phyloP scores from a whole-genome alignment of 2,329 filamentous ascomycete genomes.

The Pseudogymnoascus sp. region DNA sequence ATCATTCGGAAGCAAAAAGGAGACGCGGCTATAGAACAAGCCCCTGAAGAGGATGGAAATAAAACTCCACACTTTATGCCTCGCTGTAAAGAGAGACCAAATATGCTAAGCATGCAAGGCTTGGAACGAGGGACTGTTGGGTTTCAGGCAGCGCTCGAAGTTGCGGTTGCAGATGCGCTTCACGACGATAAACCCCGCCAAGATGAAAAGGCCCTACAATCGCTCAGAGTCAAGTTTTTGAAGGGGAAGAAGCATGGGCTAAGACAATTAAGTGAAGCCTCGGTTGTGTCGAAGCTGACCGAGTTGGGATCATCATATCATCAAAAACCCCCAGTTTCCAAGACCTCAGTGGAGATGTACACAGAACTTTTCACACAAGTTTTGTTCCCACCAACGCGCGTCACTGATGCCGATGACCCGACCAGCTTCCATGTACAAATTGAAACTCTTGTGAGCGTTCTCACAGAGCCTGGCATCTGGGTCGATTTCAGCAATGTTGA shows the following conservation, averaged over 20 bases:
- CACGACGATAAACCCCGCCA: constrained; percentile 49
- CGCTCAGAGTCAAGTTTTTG: constrained; percentile 22
- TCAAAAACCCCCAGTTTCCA: constrained; percentile 38
- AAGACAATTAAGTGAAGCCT: constrained; percentile 48
- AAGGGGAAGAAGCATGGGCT: constrained; percentile 34
- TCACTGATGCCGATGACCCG: constrained; percentile 50
- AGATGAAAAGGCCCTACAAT: constrained; percentile 18
- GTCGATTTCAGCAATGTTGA: constrained; percentile 67
- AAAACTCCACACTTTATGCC: constrained; percentile 24
- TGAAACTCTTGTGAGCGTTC: constrained; percentile 56
- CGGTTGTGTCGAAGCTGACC: constrained; percentile 50
- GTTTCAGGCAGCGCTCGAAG: constrained; percentile 59
- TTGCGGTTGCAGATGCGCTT: constrained; percentile 56
- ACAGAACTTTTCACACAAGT: constrained; percentile 54
- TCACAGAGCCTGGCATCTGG: constrained; percentile 61
- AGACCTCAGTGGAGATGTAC: constrained; percentile 50
- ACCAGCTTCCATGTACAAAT: constrained; percentile 64
- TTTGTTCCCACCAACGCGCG: constrained; percentile 48
- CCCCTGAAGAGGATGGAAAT: constrained; percentile 17
- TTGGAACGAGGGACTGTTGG: constrained; percentile 64
- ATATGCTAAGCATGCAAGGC: constrained; percentile 66
- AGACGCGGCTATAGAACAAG: constrained; percentile 32
- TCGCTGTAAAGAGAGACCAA: constrained; percentile 39
- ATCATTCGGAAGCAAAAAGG: constrained; percentile 45
- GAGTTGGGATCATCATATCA: constrained; percentile 47